Evolutionary conservation across 805 yeast species (phyloP).

Genomic region (Cyberlindnera xylosilytica): DNA sequence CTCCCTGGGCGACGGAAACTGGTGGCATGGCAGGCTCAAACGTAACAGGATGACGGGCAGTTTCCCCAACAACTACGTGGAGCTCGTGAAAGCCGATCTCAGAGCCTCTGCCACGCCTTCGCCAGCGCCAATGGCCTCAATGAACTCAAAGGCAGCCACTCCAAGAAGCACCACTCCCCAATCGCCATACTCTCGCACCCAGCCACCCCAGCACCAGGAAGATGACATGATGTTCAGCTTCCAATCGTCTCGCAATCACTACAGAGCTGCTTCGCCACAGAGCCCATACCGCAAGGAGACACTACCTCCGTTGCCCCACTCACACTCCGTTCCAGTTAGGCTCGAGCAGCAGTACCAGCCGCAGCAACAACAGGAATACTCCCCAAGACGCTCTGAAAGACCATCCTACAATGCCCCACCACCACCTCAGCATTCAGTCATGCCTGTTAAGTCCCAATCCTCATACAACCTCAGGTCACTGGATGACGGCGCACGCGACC

Average conservation of each 20-base stretch:
- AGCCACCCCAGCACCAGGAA: slow-evolving; percentile 2
- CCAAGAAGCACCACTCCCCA: slow-evolving; percentile 10
- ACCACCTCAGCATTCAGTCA: slow-evolving; percentile 22
- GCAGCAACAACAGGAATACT: too few species aligned
- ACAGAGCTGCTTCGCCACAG: slow-evolving; percentile 9
- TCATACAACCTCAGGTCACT: slow-evolving; percentile 15
- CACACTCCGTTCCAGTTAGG: slow-evolving; percentile 23
- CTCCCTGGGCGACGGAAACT: slow-evolving; percentile 76
- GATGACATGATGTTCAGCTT: slow-evolving; percentile 29
- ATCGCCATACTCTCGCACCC: slow-evolving; percentile 15
- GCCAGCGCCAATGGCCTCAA: too few species aligned
- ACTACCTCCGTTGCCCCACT: slow-evolving; percentile 15
- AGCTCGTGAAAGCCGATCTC: slow-evolving; percentile 40
- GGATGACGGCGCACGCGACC: not conserved
- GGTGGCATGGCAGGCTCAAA: slow-evolving; percentile 85
- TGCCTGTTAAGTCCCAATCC: slow-evolving; percentile 25
- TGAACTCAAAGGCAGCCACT: too few species aligned
- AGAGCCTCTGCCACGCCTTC: slow-evolving; percentile 7
- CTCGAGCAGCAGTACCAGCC: too few species aligned
- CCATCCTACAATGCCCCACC: slow-evolving; percentile 17
- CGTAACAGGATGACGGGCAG: slow-evolving; percentile 81
- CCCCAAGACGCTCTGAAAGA: slow-evolving; percentile 11
- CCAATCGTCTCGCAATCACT: slow-evolving; percentile 25
- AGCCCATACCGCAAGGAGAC: slow-evolving; percentile 8
- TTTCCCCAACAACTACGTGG: slow-evolving; percentile 87